These are phyloP conservation scores for Ceratocystis destructans DNA, from an alignment of 2,329 filamentous ascomycete genomes.

Conservation along the genomic window DNA sequence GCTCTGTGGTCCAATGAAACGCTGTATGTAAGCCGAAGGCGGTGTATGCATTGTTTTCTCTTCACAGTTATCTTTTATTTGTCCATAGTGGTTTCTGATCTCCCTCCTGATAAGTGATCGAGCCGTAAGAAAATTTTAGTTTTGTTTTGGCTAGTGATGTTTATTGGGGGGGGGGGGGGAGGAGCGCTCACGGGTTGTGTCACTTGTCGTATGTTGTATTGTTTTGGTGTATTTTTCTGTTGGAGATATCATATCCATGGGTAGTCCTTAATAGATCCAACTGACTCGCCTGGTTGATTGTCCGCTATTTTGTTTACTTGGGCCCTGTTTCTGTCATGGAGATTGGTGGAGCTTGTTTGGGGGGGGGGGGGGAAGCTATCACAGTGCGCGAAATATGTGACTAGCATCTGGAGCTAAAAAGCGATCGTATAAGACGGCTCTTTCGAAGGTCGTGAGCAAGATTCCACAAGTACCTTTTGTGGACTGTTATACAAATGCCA, in stretches of 20 bases:
- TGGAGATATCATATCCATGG: too few relatives aligned
- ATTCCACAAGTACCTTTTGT: too few relatives aligned
- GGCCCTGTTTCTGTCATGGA: not conserved
- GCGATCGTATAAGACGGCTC: not conserved
- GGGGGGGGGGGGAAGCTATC: not conserved
- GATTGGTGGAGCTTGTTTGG: not conserved
- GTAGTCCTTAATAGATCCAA: too few relatives aligned
- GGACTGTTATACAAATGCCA: too few relatives aligned
- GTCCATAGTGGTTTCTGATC: not conserved
- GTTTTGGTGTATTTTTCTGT: too few relatives aligned
- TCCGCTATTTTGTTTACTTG: not conserved
- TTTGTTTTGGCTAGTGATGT: too few relatives aligned
- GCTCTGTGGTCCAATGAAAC: not conserved
- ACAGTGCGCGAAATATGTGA: constrained; percentile 5
- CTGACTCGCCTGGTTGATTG: not conserved
- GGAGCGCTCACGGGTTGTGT: too few relatives aligned
- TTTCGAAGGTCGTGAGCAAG: not conserved
- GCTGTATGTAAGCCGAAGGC: not conserved
- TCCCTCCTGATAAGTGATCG: not conserved
- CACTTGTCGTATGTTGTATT: too few relatives aligned
- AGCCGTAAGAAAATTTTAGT: not conserved
- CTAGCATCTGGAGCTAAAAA: not conserved
- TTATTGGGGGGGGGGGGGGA: too few relatives aligned
- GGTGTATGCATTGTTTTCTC: not conserved
- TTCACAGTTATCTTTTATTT: not conserved